These are phyloP conservation scores for Nicotiana noctiflora DNA, from an alignment of 257 asterid species.

Conservation along the genomic window DNA sequence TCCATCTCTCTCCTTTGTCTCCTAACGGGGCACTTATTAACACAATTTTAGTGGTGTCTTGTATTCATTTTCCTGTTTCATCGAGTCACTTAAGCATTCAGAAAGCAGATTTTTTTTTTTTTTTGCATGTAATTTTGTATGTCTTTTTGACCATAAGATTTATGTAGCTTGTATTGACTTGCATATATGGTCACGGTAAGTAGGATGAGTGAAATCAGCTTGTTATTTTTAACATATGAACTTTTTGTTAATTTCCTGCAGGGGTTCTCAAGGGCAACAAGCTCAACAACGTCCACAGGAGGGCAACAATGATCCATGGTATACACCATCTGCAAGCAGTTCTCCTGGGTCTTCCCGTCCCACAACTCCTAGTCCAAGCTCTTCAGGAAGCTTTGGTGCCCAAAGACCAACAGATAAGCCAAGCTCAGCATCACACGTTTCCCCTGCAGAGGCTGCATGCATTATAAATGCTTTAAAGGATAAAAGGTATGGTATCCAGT, in stretches of 20 bases:
- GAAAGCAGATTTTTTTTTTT: background rate
- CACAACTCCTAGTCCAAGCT: conserved; percentile 49
- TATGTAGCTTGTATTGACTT: background rate
- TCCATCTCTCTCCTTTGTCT: background rate
- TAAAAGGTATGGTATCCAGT: conserved; percentile 40
- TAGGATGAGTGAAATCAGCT: background rate
- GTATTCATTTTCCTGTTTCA: background rate
- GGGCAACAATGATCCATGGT: conserved; percentile 62
- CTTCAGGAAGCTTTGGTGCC: conserved; percentile 43
- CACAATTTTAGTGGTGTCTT: background rate
- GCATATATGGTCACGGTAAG: background rate
- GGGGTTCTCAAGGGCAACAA: conserved; percentile 71
- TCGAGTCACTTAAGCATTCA: background rate
- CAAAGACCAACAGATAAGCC: conserved; percentile 54
- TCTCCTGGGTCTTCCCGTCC: conserved; percentile 77
- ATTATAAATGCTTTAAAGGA: conserved; percentile 61
- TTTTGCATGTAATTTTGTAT: background rate
- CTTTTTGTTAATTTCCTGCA: conserved; percentile 6
- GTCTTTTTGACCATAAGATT: background rate
- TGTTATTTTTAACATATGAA: background rate
- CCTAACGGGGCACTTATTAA: background rate
- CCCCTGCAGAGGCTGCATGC: conserved; percentile 89
- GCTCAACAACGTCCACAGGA: conserved; percentile 66
- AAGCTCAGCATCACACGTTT: conserved; percentile 53
- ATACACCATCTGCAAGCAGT: conserved; percentile 54